Evolutionary conservation across 2,329 filamentous ascomycete genomes (phyloP).

Genomic region (Aspergillus jensenii): DNA sequence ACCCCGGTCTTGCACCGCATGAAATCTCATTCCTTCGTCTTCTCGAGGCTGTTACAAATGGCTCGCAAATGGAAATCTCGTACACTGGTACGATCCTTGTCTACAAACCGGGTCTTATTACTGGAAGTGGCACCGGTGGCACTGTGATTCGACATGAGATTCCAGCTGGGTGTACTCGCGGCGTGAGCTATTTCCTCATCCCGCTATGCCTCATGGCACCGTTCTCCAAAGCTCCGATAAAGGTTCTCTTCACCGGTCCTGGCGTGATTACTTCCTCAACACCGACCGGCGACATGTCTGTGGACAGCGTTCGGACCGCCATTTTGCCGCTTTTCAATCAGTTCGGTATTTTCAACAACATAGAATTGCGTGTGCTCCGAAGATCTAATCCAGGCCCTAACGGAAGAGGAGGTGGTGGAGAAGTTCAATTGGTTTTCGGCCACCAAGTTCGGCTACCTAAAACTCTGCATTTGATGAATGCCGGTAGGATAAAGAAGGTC

Average conservation of each 20-base stretch:
- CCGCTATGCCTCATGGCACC: constrained; percentile 87
- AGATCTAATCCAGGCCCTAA: constrained; percentile 74
- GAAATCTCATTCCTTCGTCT: constrained; percentile 95
- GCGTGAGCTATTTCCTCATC: constrained; percentile 88
- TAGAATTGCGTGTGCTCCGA: constrained; percentile 80
- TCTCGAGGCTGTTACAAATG: constrained; percentile 92
- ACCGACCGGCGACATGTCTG: constrained; percentile 78
- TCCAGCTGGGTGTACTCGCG: constrained; percentile 72
- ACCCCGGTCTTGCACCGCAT: constrained; percentile 84
- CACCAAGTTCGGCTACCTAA: constrained; percentile 92
- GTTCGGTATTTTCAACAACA: constrained; percentile 83
- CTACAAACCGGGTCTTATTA: constrained; percentile 90
- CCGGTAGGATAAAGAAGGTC: constrained; percentile 83
- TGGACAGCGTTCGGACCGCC: constrained; percentile 90
- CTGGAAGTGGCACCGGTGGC: constrained; percentile 67
- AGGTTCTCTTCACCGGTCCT: constrained; percentile 83
- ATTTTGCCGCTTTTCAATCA: constrained; percentile 85
- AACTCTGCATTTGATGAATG: constrained; percentile 82
- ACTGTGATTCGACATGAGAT: constrained; percentile 81
- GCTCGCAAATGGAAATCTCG: constrained; percentile 90
- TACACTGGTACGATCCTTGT: constrained; percentile 92
- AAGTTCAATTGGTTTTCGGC: constrained; percentile 91
- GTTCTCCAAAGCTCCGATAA: constrained; percentile 88
- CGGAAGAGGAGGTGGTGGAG: constrained; percentile 78
- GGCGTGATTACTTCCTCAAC: constrained; percentile 91